phyloP scores from a whole-genome alignment of 768 basidiomycete genomes.

The Auricularia auricula-judae region DNA sequence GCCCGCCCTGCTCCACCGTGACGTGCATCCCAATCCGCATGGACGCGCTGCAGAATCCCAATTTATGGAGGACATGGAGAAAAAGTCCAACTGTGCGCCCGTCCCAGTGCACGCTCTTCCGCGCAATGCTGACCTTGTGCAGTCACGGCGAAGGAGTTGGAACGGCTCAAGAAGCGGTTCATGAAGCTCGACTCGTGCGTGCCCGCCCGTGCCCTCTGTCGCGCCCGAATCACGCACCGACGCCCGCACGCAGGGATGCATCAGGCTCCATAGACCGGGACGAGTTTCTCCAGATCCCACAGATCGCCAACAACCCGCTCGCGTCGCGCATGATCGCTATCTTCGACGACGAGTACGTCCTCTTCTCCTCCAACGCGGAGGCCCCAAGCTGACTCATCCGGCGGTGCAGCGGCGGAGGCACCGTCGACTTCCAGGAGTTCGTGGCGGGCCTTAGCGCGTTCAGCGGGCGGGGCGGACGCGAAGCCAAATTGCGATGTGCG shows the following conservation, averaged over 20 bases:
- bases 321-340: constrained; percentile 98
- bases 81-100: constrained; percentile 88
- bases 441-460: constrained; percentile 97
- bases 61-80: constrained; percentile 97
- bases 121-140: constrained; percentile 2
- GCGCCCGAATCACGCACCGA: background rate
- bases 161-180: constrained; percentile 95
- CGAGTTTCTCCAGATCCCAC: constrained; percentile 97
- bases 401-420: constrained; percentile 76
- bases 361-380: background rate
- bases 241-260: constrained; percentile 54
- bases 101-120: background rate
- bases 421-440: constrained; percentile 98
- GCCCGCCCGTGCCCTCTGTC: background rate
- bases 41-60: constrained; percentile 52
- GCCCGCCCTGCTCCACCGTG: background rate
- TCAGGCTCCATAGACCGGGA: constrained; percentile 97
- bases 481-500: constrained; percentile 93
- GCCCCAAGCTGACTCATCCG: background rate
- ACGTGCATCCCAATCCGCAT: constrained; percentile 1
- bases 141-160: constrained; percentile 94
- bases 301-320: constrained; percentile 95
- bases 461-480: constrained; percentile 89
- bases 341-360: constrained; percentile 93
- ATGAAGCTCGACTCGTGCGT: constrained; percentile 94